A percentile compares a stretch with the other conserved stretches of the same genome.
These are phyloP conservation scores for Amanita pseudoporphyria DNA, from an alignment of 768 basidiomycete genomes.

Conservation along the genomic window DNA sequence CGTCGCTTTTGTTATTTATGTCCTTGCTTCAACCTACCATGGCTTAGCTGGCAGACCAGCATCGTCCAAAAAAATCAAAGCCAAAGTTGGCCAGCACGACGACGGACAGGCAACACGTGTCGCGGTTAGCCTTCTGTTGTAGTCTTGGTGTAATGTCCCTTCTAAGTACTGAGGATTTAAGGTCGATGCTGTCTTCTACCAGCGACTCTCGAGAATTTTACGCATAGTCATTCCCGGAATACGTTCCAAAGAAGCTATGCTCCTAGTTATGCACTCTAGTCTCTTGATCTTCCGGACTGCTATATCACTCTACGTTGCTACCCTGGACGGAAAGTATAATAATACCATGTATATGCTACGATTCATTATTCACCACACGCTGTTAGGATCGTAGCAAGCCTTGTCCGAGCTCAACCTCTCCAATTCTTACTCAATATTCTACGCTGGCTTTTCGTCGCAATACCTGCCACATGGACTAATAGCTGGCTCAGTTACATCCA, in stretches of 20 bases:
- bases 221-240: slow-evolving; percentile 83
- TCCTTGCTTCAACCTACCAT: slow-evolving; percentile 52
- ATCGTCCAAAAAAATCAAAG: slow-evolving; percentile 25
- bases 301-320: slow-evolving; percentile 89
- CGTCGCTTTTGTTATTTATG: slow-evolving; percentile 59
- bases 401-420: slow-evolving; percentile 76
- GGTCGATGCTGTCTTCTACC: slow-evolving; percentile 91
- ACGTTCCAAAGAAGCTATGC: slow-evolving; percentile 77
- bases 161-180: slow-evolving; percentile 18
- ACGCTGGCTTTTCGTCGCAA: slow-evolving; percentile 85
- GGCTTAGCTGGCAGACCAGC: slow-evolving; percentile 37
- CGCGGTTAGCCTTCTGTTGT: slow-evolving; percentile 39
- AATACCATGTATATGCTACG: slow-evolving; percentile 17
- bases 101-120: slow-evolving; percentile 43
- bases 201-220: slow-evolving; percentile 65
- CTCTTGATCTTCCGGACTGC: slow-evolving; percentile 85
- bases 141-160: neutral
- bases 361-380: slow-evolving; percentile 4
- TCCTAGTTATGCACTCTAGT: slow-evolving; percentile 82
- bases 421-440: slow-evolving; percentile 80
- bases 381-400: slow-evolving; percentile 82
- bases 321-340: slow-evolving; percentile 80
- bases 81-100: slow-evolving; percentile 17
- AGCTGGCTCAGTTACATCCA: slow-evolving; percentile 91
- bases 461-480: slow-evolving; percentile 90